phyloP scores from a whole-genome alignment of 441 rosid species.

The Eruca vesicaria region DNA sequence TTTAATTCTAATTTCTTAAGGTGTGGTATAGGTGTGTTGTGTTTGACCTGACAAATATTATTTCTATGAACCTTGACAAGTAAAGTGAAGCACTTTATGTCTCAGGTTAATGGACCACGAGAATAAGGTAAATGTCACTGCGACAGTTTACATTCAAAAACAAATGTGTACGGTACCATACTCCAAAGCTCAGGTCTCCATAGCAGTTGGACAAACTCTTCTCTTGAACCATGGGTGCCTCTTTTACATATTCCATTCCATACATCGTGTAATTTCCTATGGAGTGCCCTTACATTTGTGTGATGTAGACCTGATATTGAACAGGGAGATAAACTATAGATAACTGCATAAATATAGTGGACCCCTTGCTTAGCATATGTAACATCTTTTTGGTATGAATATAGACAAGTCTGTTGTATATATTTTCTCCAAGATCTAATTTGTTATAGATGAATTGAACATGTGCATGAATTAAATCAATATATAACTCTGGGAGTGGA shows the following conservation, averaged over 20 bases:
- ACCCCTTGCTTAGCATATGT: no score
- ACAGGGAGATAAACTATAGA: not conserved
- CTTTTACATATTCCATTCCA: constrained; percentile 7
- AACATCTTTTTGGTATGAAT: no score
- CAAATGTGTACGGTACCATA: no score
- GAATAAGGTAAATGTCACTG: constrained; percentile 85
- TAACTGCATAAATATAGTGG: not conserved
- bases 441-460: no score
- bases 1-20: not conserved
- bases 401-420: no score
- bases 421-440: no score
- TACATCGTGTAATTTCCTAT: not conserved
- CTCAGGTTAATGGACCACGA: constrained; percentile 86
- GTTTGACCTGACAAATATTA: constrained; percentile 45
- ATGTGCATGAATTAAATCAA: no score
- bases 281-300: not conserved
- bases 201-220: constrained; percentile 94
- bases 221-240: constrained; percentile 78
- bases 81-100: constrained; percentile 90
- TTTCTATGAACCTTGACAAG: constrained; percentile 35
- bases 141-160: no score
- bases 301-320: not conserved
- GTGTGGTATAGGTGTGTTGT: constrained; percentile 12
- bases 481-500: constrained; percentile 6
- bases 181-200: no score